Evolutionary conservation across 345 rosid genomes (phyloP).

Genomic region (Eucalyptus sp.): DNA sequence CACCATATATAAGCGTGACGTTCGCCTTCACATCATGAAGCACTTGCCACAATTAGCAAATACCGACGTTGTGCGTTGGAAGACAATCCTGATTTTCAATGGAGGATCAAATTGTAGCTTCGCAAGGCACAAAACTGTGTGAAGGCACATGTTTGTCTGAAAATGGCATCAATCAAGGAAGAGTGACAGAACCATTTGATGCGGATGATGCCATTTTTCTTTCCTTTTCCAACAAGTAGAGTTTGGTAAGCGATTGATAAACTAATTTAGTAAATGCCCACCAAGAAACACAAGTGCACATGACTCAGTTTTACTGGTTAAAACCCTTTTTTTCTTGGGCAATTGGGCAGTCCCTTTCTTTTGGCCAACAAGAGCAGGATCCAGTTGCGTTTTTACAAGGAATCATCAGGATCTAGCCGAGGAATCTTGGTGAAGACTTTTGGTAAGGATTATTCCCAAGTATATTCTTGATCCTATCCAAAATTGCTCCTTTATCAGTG

Average conservation of each 20-base stretch:
- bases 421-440: background rate
- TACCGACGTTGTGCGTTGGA: background rate
- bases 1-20: background rate
- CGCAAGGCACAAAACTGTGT: background rate
- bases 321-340: background rate
- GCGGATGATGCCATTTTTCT: background rate
- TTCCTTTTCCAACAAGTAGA: background rate
- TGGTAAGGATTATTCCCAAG: background rate
- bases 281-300: background rate
- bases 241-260: background rate
- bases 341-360: background rate
- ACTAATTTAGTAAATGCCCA: background rate
- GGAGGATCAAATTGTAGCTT: background rate
- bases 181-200: background rate
- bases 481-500: background rate
- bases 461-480: background rate
- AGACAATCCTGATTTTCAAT: background rate
- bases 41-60: background rate
- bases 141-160: background rate
- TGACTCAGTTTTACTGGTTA: background rate
- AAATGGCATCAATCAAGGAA: background rate
- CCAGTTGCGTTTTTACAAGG: background rate
- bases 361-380: background rate
- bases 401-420: background rate
- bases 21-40: background rate